Evolutionary conservation across 2,329 filamentous ascomycete genomes (phyloP), one percentile per base, ranked within the genome.

Genomic region (Cadophora luteo-olivacea): DNA sequence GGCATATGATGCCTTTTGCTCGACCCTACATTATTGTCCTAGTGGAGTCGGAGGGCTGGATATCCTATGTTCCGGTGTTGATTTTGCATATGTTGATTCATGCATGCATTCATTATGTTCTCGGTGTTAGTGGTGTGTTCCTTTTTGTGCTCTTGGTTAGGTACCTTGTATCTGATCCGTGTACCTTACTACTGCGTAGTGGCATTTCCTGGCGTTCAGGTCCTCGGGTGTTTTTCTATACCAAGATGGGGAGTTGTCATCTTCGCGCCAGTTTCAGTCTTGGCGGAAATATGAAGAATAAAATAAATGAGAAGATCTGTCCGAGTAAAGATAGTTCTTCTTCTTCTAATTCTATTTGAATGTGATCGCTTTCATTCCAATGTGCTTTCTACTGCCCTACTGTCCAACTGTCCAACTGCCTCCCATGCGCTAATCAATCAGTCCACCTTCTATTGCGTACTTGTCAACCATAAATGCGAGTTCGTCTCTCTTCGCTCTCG

Each of bases 151-250:
- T 24, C 7, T 51, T 51, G 38, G 14, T 6, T 51, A 11, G n/a
- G 14, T 29, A 25, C 14, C 22, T 25, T 52, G 22, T 52, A 29
- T 52, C 25, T 24, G 48, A 51, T 52, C 22, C 11, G 49, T 29
- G 22, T 52, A 52, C 14, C 49, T 52, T 36, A 36, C 33, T 36
- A 52, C 49, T 52, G 49, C 49, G 49, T 52, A 29, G 49, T 52
- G 49, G 49, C 49, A 52, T 52, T 52, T 52, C 22, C 49, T 29
- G 49, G 49, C 49, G 49, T 52, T 29, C 4, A 36, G 33, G 33
- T 12, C 29, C 22, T 52, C 49, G 29, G 9, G 49, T 24, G 33
- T 36, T 36, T 52, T 29, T 52, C 12, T 52, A 52, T 52, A 52
- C 49, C 49, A 52, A 3, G 22, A 52, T 24, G 11, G 49, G 49